Evolutionary conservation across 345 rosid species (phyloP).

Genomic region (Excoecaria agallocha): DNA sequence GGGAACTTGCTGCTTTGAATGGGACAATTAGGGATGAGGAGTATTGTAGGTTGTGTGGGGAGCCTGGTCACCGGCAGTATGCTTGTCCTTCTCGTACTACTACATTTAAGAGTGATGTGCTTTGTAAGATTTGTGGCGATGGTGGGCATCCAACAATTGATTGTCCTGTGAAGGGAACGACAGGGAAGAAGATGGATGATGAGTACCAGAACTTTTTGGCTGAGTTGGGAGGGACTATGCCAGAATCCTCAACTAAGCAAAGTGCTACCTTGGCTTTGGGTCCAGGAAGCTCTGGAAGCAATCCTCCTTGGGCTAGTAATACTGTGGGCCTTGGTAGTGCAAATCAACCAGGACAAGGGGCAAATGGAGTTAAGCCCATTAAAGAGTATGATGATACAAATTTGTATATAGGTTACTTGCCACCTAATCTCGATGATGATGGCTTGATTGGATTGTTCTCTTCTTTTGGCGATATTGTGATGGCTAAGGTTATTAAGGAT

Average conservation of each 20-base stretch:
- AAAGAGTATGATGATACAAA: constrained; percentile 93
- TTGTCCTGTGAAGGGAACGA: constrained; percentile 91
- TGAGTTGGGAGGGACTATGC: constrained; percentile 83
- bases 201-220: constrained; percentile 97
- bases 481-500: constrained; percentile 98
- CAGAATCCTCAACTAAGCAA: constrained; percentile 83
- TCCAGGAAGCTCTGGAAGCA: constrained; percentile 60
- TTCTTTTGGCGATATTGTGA: constrained; percentile 86
- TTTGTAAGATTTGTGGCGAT: constrained; percentile 98
- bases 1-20: constrained; percentile 94
- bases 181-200: constrained; percentile 98
- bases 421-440: constrained; percentile 82
- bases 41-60: constrained; percentile 88
- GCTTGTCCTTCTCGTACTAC: constrained; percentile 86
- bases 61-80: constrained; percentile 87
- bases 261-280: constrained; percentile 61
- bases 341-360: constrained; percentile 81
- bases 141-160: constrained; percentile 98
- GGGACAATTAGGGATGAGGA: constrained; percentile 99
- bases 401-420: constrained; percentile 89
- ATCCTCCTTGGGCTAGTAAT: constrained; percentile 90
- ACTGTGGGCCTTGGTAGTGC: constrained; percentile 51
- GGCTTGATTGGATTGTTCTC: constrained; percentile 80
- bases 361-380: constrained; percentile 50
- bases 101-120: constrained; percentile 96